A percentile compares a stretch with the other conserved stretches of the same genome.
These are phyloP conservation scores for Fraxinus ornus DNA, from an alignment of 305 asterid genomes.

Conservation along the genomic window DNA sequence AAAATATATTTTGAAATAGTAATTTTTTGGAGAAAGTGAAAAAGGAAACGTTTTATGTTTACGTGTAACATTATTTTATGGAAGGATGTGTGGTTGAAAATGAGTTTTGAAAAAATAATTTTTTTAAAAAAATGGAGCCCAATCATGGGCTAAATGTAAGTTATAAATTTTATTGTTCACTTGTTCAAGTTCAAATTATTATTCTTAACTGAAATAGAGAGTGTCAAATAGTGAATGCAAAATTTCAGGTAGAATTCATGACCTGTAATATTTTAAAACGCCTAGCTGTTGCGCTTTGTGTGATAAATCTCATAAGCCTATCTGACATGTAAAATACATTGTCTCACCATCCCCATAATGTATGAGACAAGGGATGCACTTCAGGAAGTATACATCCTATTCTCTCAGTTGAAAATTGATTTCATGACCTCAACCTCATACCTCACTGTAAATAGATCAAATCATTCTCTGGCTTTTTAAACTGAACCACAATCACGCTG, in stretches of 20 bases:
- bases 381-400: not conserved
- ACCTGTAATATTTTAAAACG: not conserved
- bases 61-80: not conserved
- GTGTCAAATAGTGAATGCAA: not conserved
- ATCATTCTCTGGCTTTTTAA: not conserved
- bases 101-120: too few relatives aligned
- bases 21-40: not conserved
- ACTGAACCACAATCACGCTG: not conserved
- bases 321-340: not conserved
- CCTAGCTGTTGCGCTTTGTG: not conserved
- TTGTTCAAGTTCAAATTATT: not conserved
- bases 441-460: not conserved
- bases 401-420: not conserved
- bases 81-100: not conserved
- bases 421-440: not conserved
- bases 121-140: too few relatives aligned
- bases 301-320: not conserved
- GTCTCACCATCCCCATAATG: not conserved
- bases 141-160: not conserved
- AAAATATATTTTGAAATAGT: not conserved
- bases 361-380: not conserved
- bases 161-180: not conserved
- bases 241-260: not conserved
- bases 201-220: not conserved
- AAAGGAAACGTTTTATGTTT: not conserved